Conservation (phyloP, 116 monocot species). For the Dioscorea cayenensis region DNA sequence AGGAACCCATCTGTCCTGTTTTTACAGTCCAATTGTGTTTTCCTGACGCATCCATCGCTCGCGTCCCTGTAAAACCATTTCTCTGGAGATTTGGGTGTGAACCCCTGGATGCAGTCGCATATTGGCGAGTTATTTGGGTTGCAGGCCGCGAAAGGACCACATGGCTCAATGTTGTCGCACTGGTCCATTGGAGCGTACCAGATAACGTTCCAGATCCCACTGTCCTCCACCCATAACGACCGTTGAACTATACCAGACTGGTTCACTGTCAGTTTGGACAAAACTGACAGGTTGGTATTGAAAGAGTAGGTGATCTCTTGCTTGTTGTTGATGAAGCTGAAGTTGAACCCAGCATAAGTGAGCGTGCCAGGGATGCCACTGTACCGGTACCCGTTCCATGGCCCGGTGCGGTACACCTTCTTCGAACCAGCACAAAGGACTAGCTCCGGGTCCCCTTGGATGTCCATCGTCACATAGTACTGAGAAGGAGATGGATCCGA, state of each 20-base stretch:
- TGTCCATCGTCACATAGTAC: not conserved
- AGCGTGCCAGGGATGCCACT: not conserved
- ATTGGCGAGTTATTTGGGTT: conserved; percentile 1
- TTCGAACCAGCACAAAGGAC: not conserved
- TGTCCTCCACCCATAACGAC: conserved; percentile 1
- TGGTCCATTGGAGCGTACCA: conserved; percentile 7
- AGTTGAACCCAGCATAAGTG: not conserved
- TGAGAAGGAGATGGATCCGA: conserved; percentile 5
- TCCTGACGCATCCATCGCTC: conserved; percentile 17
- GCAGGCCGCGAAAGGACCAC: conserved; percentile 9
- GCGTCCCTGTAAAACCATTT: conserved; percentile 1
- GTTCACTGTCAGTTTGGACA: conserved; percentile 4
- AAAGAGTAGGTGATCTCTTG: conserved; percentile 6
- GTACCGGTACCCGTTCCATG: conserved; percentile 12
- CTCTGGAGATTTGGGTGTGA: conserved; percentile 7
- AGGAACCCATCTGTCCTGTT: conserved; percentile 22
- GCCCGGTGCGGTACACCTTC: conserved; percentile 11
- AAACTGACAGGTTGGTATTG: not conserved
- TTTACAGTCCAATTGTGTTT: conserved; percentile 15
- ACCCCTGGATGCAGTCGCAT: conserved; percentile 7
- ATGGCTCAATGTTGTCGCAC: conserved; percentile 2
- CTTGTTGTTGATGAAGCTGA: conserved; percentile 2
- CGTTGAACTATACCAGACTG: not conserved
- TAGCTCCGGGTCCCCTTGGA: conserved; percentile 7
- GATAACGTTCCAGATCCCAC: not conserved